Evolutionary conservation across 208 protist genomes (phyloP).

Genomic region (Phytomonas serpens): DNA sequence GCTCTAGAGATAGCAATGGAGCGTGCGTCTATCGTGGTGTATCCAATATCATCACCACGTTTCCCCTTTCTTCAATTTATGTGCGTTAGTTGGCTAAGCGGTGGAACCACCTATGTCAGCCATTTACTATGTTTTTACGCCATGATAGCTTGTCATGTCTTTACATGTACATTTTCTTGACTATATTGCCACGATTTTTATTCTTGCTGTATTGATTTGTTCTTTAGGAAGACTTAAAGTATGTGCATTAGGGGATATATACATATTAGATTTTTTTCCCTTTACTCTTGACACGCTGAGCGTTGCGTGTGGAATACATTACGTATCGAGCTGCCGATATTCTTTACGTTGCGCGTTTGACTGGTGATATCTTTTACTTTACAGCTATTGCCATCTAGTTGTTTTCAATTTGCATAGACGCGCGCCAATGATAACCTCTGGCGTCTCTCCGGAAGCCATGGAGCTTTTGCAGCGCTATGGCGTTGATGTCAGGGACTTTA

Average conservation of each 20-base stretch:
- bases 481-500: conserved; percentile 76
- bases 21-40: neutral
- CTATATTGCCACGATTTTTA: neutral
- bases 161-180: conserved; percentile 11
- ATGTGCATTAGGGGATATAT: conserved; percentile 5
- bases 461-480: conserved; percentile 54
- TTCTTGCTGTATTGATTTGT: neutral
- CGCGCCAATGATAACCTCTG: conserved; percentile 35
- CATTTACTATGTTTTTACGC: neutral
- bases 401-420: conserved; percentile 12
- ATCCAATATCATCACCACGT: neutral
- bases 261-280: neutral
- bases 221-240: neutral
- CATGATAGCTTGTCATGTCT: neutral
- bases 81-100: neutral
- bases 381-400: conserved; percentile 15
- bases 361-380: neutral
- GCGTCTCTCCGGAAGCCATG: conserved; percentile 35
- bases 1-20: neutral
- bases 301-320: neutral
- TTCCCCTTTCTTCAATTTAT: neutral
- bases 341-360: neutral
- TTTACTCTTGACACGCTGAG: neutral
- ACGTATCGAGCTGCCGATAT: conserved; percentile 1
- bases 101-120: neutral